These are phyloP conservation scores for Eucalyptus regnans DNA, from an alignment of 345 rosid species.

Conservation along the genomic window DNA sequence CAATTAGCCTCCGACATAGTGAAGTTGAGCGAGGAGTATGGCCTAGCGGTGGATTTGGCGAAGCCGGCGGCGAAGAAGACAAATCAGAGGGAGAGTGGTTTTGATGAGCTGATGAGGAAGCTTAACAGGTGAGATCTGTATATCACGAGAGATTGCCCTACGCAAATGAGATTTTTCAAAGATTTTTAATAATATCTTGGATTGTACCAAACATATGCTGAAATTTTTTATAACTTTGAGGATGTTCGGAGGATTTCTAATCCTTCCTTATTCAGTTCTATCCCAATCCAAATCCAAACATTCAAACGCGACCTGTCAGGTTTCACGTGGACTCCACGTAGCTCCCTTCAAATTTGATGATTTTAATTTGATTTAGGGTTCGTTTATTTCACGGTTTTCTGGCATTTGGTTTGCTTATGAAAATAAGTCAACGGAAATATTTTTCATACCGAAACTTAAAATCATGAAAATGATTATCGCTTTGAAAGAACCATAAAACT, in stretches of 20 bases:
- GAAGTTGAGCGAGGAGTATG: background rate
- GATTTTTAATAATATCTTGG: too few relatives aligned
- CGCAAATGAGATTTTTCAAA: background rate
- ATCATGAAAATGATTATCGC: rapidly evolving
- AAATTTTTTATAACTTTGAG: background rate
- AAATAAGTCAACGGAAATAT: too few relatives aligned
- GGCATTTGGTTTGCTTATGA: rapidly evolving
- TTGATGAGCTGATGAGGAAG: background rate
- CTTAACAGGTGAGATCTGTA: background rate
- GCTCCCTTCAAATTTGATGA: background rate
- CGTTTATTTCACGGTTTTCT: rapidly evolving
- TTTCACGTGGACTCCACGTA: rapidly evolving
- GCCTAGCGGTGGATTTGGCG: background rate
- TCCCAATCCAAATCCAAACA: too few relatives aligned
- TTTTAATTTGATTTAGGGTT: too few relatives aligned
- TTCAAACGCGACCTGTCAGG: rapidly evolving
- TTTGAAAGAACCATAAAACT: rapidly evolving
- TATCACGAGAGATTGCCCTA: background rate
- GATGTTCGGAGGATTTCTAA: too few relatives aligned
- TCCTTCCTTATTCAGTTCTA: too few relatives aligned
- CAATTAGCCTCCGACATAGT: background rate
- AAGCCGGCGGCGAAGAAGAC: background rate
- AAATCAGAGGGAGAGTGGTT: background rate
- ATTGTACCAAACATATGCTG: background rate
- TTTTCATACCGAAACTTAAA: too few relatives aligned